phyloP scores from a whole-genome alignment of 306 rosid species.

The Astragalus membranaceus region DNA sequence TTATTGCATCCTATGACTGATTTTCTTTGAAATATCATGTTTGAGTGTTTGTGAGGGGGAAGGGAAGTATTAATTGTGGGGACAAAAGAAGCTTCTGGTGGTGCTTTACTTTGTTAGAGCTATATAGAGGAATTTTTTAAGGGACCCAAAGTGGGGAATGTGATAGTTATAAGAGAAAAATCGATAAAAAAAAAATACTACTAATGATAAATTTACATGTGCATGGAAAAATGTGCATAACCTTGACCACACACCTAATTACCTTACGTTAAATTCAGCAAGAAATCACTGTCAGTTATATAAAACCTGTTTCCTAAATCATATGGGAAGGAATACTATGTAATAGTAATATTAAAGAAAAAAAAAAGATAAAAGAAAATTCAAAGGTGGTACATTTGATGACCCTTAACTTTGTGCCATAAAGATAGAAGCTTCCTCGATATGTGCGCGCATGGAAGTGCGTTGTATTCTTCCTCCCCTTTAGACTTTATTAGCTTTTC shows the following conservation, averaged over 20 bases:
- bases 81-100: constrained; percentile 73
- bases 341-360: not conserved
- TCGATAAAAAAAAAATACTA: constrained; percentile 24
- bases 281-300: constrained; percentile 12
- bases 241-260: constrained; percentile 7
- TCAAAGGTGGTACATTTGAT: constrained; percentile 16
- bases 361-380: not conserved
- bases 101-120: constrained; percentile 34
- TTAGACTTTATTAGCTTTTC: constrained; percentile 86
- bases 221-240: constrained; percentile 50
- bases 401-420: constrained; percentile 46
- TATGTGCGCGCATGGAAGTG: constrained; percentile 86
- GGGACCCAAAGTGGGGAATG: constrained; percentile 30
- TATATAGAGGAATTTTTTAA: constrained; percentile 27
- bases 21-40: constrained; percentile 16
- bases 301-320: not conserved
- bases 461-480: constrained; percentile 94
- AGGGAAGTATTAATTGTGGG: constrained; percentile 22
- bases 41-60: constrained; percentile 4
- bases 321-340: not conserved
- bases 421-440: constrained; percentile 99
- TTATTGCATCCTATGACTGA: constrained; percentile 15
- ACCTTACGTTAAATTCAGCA: constrained; percentile 7
- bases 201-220: constrained; percentile 33
- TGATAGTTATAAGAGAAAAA: constrained; percentile 24